Evolutionary conservation across 108 stramenopile genomes (phyloP), one percentile per base, ranked within the genome.

Genomic region (Fistulifera pelliculosa): DNA sequence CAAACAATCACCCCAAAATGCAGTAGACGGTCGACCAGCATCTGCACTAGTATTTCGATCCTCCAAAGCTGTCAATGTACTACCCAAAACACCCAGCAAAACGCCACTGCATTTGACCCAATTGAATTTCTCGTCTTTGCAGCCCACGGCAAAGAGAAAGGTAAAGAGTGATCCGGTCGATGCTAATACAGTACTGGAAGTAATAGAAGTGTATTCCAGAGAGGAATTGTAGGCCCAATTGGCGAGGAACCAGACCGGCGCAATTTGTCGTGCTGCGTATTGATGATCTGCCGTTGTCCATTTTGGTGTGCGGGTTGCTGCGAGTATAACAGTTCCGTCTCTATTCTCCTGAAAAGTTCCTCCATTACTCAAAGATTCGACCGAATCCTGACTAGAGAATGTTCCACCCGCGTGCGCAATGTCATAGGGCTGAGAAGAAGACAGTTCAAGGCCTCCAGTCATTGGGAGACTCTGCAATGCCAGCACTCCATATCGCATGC

Each of bases 141-240:
- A 69, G 24, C 76, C 61, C 10, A 83, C 54, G 24, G 85, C 90
- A 63, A 96, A 93, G 10, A 74, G 42, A 68, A 95, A 93, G 13
- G 98, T 94, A 64, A 96, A 99, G 13, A 96, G 65, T n/a, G 80
- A 77, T 18, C 96, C 92, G 24, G 87, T 94, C 42, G 75, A 79
- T 31, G 84, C 83, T 61, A 99, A 73, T 0, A 97, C 87, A 6
- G 98, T 99, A 21, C 71, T 80, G 50, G 82, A 89, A 13, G 94
- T 84, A 44, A 97, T 95, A 48, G 85, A 75, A n/a, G 92, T 93
- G 52, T 68, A 77, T 52, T 59, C 58, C 27, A 98, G 72, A 21
- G 74, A 77, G 12, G 73, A 48, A 65, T 92, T 94, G 71, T 98
- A 98, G 38, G 75, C 62, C 49, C 71, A 93, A 60, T 95, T 94